These are phyloP conservation scores for Petrea volubilis DNA, from an alignment of 257 asterid species.

Conservation along the genomic window DNA sequence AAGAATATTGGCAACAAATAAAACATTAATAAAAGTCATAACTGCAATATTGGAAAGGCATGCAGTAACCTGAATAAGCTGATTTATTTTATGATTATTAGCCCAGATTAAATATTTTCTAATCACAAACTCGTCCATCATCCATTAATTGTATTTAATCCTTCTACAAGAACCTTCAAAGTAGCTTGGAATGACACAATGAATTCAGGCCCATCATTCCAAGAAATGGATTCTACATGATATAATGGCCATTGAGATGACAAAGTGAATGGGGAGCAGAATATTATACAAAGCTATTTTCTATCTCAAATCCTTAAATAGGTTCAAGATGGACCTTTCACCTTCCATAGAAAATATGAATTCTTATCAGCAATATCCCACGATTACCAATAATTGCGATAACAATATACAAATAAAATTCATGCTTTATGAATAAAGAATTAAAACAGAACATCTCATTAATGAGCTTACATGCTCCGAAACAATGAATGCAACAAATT, in stretches of 20 bases:
- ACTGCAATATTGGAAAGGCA: background rate
- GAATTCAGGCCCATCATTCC: background rate
- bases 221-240: background rate
- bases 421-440: background rate
- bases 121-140: background rate
- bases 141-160: background rate
- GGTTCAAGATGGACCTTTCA: background rate
- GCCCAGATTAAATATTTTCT: background rate
- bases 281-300: background rate
- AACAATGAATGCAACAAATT: background rate
- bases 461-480: background rate
- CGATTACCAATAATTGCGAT: background rate
- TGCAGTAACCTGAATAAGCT: background rate
- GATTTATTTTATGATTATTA: background rate
- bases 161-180: background rate
- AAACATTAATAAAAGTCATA: background rate
- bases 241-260: background rate
- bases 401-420: background rate
- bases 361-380: background rate
- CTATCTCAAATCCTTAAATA: background rate
- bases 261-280: background rate
- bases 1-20: background rate
- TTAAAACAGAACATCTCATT: slow-evolving; percentile 1
- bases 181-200: slow-evolving; percentile 3
- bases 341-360: background rate